These are phyloP conservation scores for Trichoderma asperellum DNA, from an alignment of 2,329 filamentous ascomycete species.

Conservation along the genomic window DNA sequence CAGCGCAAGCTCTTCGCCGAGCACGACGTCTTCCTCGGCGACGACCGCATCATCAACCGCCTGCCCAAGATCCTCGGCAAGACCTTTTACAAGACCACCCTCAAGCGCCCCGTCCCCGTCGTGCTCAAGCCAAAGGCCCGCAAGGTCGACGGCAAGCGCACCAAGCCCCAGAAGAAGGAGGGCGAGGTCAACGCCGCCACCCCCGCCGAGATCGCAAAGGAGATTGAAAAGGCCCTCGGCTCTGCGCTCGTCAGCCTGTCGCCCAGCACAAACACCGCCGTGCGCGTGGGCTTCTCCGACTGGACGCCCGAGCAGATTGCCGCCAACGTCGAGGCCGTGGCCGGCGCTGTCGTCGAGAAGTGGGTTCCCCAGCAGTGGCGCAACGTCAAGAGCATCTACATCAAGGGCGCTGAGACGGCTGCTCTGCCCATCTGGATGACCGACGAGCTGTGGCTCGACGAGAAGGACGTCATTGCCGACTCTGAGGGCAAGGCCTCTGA, in stretches of 20 bases:
- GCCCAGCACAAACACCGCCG: slow-evolving; percentile 76
- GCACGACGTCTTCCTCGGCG: slow-evolving; percentile 92
- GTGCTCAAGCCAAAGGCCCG: slow-evolving; percentile 65
- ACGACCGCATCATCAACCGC: slow-evolving; percentile 77
- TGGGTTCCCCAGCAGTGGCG: slow-evolving; percentile 86
- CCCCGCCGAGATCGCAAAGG: slow-evolving; percentile 71
- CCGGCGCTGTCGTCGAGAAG: slow-evolving; percentile 71
- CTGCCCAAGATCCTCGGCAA: slow-evolving; percentile 84
- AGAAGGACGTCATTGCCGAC: slow-evolving; percentile 71
- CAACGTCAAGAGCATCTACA: slow-evolving; percentile 80
- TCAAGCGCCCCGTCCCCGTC: slow-evolving; percentile 86
- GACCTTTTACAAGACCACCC: slow-evolving; percentile 82
- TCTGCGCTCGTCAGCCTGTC: slow-evolving; percentile 81
- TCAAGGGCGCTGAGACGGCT: slow-evolving; percentile 88
- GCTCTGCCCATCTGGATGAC: slow-evolving; percentile 94
- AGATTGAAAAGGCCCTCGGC: slow-evolving; percentile 77
- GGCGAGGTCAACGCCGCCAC: slow-evolving; percentile 53
- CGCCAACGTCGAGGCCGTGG: slow-evolving; percentile 78
- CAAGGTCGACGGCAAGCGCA: slow-evolving; percentile 63
- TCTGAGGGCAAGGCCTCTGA: slow-evolving; percentile 49
- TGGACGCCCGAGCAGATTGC: slow-evolving; percentile 76
- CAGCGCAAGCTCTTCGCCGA: slow-evolving; percentile 81
- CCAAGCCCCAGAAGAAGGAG: slow-evolving; percentile 60
- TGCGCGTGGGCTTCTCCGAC: slow-evolving; percentile 76
- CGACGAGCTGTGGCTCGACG: slow-evolving; percentile 86